Base-by-base conservation (phyloP, 2,329 filamentous ascomycete species). In the Beauveria caledonica region DNA sequence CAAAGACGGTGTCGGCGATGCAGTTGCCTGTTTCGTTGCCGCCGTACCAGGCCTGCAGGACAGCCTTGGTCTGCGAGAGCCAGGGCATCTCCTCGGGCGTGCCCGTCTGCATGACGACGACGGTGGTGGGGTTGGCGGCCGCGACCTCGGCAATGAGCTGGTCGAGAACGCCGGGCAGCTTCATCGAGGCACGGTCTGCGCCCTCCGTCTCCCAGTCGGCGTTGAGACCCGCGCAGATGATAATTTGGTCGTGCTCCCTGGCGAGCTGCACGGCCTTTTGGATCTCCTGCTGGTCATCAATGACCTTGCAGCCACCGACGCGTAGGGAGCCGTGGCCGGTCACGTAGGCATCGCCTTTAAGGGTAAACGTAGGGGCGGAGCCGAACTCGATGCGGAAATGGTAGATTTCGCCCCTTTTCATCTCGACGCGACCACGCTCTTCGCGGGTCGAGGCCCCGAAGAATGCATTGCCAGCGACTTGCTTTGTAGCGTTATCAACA, bases 11-110 rank as follows among this genome's bases (percentile, higher is more conserved):
- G 65, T 93, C 89, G 0, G 88, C 89, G 63, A 95, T 87, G 11
- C 86, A 86, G 68, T 92, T 91, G 6, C 90, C 90, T 5, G 87
- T 88, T 75, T 94, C 90, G 68, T 94, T 90, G n/a, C 90, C 90
- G 62, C 89, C 88, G 68, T 92, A 94, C 89, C 89, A 94, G 8
- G 89, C 89, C 68, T 93, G 88, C 1, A 92, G 69, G 1, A 92
- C 76, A 2, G 85, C 83, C 8, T 74, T 71, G 2, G 83, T 81
- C 36, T 79, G 72, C 17, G 76, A 69, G 1, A 83, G 77, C 86
- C 86, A 90, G 0, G 87, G 86, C 86, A 91, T 87, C 59, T 81
- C 78, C 25, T 89, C 81, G 0, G 89, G 89, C 0, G 88, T 90
- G 40, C 89, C 90, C 0, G 87, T 90, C 67, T 92, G 89, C 69